These are phyloP conservation scores for Neurospora africana DNA, from an alignment of 495 filamentous ascomycete species.

Conservation along the genomic window DNA sequence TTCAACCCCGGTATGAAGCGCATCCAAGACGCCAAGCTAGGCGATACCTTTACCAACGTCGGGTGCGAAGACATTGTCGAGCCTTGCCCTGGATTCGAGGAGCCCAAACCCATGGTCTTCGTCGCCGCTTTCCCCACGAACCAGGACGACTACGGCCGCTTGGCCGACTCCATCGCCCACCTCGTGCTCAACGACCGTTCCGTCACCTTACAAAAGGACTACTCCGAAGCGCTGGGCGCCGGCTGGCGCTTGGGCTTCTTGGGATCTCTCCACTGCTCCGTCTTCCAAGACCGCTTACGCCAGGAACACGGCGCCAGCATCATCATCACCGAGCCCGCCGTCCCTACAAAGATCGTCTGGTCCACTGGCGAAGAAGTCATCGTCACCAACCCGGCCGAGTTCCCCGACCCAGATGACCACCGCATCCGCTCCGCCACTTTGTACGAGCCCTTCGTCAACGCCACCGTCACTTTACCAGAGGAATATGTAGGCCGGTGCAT, in stretches of 20 bases:
- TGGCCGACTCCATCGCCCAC: slow-evolving; percentile 92
- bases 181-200: slow-evolving; percentile 89
- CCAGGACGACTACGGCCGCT: slow-evolving; percentile 71
- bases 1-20: slow-evolving; percentile 98
- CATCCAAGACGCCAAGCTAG: slow-evolving; percentile 88
- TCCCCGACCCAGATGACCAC: slow-evolving; percentile 62
- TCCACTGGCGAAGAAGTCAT: slow-evolving; percentile 57
- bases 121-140: slow-evolving; percentile 93
- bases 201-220: slow-evolving; percentile 86
- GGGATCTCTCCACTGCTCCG: slow-evolving; percentile 93
- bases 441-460: slow-evolving; percentile 77
- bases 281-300: slow-evolving; percentile 92
- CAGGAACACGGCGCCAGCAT: slow-evolving; percentile 92
- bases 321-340: slow-evolving; percentile 93
- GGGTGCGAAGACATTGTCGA: slow-evolving; percentile 68
- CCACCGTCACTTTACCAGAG: slow-evolving; percentile 84
- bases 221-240: slow-evolving; percentile 82
- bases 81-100: slow-evolving; percentile 84
- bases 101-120: slow-evolving; percentile 98
- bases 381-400: slow-evolving; percentile 74
- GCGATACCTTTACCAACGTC: slow-evolving; percentile 85
- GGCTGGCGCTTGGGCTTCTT: slow-evolving; percentile 92
- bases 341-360: slow-evolving; percentile 79
- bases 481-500: slow-evolving; percentile 92
- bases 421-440: slow-evolving; percentile 44